A percentile compares a stretch with the other conserved stretches of the same genome.
These are phyloP conservation scores for Cryptosporidium ubiquitum DNA, from an alignment of 169 alveolate species.

Conservation along the genomic window DNA sequence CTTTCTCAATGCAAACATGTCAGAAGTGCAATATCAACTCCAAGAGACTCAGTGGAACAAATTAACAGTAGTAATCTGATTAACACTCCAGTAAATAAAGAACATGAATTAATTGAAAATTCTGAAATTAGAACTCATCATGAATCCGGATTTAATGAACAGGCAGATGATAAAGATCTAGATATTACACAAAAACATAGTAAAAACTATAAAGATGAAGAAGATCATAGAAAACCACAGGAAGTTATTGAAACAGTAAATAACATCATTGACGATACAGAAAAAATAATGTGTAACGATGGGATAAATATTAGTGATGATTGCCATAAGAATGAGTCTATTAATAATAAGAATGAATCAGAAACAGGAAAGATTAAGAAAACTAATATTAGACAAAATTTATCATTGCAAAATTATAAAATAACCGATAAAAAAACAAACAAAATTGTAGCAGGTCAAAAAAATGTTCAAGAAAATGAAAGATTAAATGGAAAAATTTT, in stretches of 20 bases:
- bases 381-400: neutral
- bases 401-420: slow-evolving; percentile 9
- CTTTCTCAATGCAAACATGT: slow-evolving; percentile 27
- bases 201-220: neutral
- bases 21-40: neutral
- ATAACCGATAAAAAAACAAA: neutral
- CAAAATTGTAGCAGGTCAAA: neutral
- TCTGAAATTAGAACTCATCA: neutral
- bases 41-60: neutral
- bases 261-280: neutral
- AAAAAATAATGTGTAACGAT: neutral
- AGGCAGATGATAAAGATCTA: neutral
- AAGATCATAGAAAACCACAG: neutral
- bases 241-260: neutral
- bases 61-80: neutral
- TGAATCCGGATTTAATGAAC: neutral
- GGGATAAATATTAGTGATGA: neutral
- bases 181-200: neutral
- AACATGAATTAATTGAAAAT: slow-evolving; percentile 20
- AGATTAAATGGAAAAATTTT: neutral
- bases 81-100: slow-evolving; percentile 33
- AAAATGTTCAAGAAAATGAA: slow-evolving; percentile 1
- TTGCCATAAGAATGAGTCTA: neutral
- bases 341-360: neutral
- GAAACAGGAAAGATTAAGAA: neutral